Percentiles rank a stretch among this genome's conserved stretches.
These are phyloP conservation scores for Malbranchea cinnamomea DNA, from an alignment of 2,329 filamentous ascomycete species.

Conservation along the genomic window DNA sequence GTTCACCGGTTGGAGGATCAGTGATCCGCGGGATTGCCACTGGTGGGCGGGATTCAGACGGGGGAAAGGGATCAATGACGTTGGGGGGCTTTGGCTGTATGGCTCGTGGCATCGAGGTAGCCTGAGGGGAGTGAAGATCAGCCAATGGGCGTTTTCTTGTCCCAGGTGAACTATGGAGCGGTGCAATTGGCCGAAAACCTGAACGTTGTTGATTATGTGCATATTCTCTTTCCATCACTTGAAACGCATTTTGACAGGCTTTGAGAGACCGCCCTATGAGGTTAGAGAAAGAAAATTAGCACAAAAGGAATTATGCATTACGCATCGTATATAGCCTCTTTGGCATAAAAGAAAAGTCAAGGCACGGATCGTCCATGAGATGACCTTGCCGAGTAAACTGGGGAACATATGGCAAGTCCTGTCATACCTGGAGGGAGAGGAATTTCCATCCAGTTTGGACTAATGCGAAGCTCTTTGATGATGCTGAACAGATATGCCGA, in stretches of 20 bases:
- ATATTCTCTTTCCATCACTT: constrained; percentile 20
- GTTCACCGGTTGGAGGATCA: constrained; percentile 18
- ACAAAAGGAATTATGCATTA: not conserved
- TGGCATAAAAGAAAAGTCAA: too few relatives aligned
- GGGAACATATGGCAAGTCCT: too few relatives aligned
- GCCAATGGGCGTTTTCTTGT: constrained; percentile 14
- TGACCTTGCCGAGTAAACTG: too few relatives aligned
- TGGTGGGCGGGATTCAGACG: constrained; percentile 20
- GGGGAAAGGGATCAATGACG: constrained; percentile 17
- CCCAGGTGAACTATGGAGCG: constrained; percentile 9
- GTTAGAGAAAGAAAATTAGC: not conserved
- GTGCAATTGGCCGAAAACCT: constrained; percentile 10
- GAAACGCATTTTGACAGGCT: constrained; percentile 22
- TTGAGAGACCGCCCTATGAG: constrained; percentile 24
- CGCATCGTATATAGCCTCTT: too few relatives aligned
- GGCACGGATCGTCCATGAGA: too few relatives aligned
- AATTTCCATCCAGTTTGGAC: constrained; percentile 26
- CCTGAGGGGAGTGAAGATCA: constrained; percentile 17
- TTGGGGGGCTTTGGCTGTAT: constrained; percentile 27
- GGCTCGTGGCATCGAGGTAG: constrained; percentile 16
- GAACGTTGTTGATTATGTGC: constrained; percentile 11
- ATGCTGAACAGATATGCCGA: constrained; percentile 24
- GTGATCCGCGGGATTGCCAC: constrained; percentile 21
- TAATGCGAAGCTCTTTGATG: constrained; percentile 23
- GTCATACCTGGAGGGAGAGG: constrained; percentile 28